Conservation (phyloP, 106 monocot species). For the Allium sativum region DNA sequence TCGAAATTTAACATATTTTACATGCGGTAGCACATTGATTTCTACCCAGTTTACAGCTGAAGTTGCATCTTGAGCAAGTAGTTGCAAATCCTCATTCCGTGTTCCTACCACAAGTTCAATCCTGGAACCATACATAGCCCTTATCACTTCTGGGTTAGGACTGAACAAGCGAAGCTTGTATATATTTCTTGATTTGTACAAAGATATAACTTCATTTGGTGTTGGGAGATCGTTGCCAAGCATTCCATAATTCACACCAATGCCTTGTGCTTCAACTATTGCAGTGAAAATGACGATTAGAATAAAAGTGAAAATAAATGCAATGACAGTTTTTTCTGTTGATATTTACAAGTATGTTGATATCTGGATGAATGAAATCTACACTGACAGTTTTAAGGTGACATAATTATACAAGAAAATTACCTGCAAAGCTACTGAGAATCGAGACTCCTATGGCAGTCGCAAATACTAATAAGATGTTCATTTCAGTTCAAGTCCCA, state of each 20-base stretch:
- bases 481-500: background rate
- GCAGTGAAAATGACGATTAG: background rate
- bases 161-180: slow-evolving; percentile 14
- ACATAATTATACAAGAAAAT: background rate
- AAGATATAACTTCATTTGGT: slow-evolving; percentile 7
- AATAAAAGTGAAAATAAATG: background rate
- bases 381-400: no score
- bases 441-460: background rate
- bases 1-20: background rate
- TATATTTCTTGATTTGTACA: slow-evolving; percentile 19
- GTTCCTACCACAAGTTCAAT: slow-evolving; percentile 13
- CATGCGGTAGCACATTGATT: slow-evolving; percentile 10
- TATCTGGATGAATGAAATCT: background rate
- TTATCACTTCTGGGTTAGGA: slow-evolving; percentile 14
- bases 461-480: background rate
- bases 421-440: background rate
- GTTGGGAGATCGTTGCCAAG: slow-evolving; percentile 23
- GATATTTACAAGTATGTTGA: background rate
- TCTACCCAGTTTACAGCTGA: slow-evolving; percentile 17
- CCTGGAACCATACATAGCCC: slow-evolving; percentile 14
- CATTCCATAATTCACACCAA: slow-evolving; percentile 30
- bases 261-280: background rate
- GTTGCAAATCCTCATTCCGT: slow-evolving; percentile 13
- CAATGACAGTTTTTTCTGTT: background rate
- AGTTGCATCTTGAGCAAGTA: slow-evolving; percentile 8